Evolutionary conservation across 2,329 filamentous ascomycete genomes (phyloP), one percentile per base, ranked within the genome.

Genomic region (Lachnellula willkommii): DNA sequence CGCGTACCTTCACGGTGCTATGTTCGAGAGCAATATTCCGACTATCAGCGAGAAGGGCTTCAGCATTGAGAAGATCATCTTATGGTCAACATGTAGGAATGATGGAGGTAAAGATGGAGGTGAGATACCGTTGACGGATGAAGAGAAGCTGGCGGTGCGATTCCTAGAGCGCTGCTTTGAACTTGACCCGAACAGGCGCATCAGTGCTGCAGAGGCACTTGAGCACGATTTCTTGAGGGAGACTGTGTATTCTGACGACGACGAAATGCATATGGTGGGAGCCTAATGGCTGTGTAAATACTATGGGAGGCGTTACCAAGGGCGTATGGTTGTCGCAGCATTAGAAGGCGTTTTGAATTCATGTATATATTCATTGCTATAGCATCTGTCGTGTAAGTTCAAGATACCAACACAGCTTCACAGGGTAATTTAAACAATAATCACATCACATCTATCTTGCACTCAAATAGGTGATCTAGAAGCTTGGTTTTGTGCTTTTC

Each of bases 11-110:
- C 94, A 99, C 68, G 94, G 94, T 1, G 89, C 92, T 66, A 84
- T 95, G 56, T 90, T 97, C 61, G 91, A 99, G 72, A 94, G 90
- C 0, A 95, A 84, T 57, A 91, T 99, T 55, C 93, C 93, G 1
- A 96, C 90, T 1, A 88, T 99, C 63, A 90, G 89, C 45, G 84
- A 88, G 62, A 82, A 84, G 45, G 94, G 94, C 0, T 95, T 95
- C 70, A 85, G 83, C 5, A 84, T 96, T 65, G 90, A 96, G 72
- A 94, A 95, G 74, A 94, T 99, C 64, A 87, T 99, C 60, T 78
- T 96, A 49, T 99, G 94, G 94, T 94, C 90, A 67, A 96, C 90
- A 26, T 89, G 88, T 58, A 83, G 90, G 22, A 85, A 83, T 54
- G 80, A 84, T 22, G 79, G 80, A 15, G 79, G 79, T 53, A 78